Evolutionary conservation across 2,329 filamentous ascomycete species (phyloP).

Genomic region (Cadophora sp.): DNA sequence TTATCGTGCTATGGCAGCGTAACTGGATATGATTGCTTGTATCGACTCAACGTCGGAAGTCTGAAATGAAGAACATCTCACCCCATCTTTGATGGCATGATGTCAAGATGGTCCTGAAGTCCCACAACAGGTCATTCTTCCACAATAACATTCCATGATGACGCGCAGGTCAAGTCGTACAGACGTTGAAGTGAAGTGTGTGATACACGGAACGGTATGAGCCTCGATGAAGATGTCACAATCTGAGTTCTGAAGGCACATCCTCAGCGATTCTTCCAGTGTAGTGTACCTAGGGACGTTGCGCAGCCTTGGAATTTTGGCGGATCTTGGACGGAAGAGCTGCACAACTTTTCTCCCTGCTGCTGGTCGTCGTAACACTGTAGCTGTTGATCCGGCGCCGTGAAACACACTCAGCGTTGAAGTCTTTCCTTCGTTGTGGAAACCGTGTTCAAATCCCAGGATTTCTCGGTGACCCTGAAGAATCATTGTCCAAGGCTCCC

Average conservation of each 20-base stretch:
- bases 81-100: not conserved
- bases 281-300: too few species aligned
- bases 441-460: not conserved
- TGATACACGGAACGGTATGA: slow-evolving; percentile 8
- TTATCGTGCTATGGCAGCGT: not conserved
- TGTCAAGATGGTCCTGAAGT: not conserved
- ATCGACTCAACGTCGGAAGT: not conserved
- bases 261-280: not conserved
- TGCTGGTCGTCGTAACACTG: not conserved
- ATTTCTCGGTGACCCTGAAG: too few species aligned
- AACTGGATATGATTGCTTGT: not conserved
- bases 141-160: slow-evolving; percentile 10
- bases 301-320: not conserved
- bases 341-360: not conserved
- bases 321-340: not conserved
- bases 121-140: slow-evolving; percentile 12
- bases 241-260: not conserved
- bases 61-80: not conserved
- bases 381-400: slow-evolving; percentile 9
- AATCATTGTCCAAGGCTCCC: not conserved
- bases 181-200: not conserved
- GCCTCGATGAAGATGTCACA: slow-evolving; percentile 1
- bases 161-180: slow-evolving; percentile 8
- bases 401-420: slow-evolving; percentile 1
- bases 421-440: not conserved